phyloP scores from a whole-genome alignment of 306 rosid genomes.

The Hippophae tibetana region DNA sequence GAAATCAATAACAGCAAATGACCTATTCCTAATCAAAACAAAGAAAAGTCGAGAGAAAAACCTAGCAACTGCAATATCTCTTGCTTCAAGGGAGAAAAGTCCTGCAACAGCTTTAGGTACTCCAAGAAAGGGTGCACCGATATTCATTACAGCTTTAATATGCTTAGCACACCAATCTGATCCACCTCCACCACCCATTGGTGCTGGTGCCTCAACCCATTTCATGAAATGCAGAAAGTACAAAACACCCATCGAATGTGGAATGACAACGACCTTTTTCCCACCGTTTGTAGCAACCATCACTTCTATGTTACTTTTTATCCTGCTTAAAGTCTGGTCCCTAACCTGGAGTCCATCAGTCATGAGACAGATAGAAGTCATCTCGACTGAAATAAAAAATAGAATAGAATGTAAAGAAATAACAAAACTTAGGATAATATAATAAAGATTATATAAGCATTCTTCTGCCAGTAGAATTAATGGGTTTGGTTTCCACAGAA shows the following conservation, averaged over 20 bases:
- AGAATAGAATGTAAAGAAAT: too few species aligned
- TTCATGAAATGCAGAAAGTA: slow-evolving; percentile 81
- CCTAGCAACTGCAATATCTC: slow-evolving; percentile 45
- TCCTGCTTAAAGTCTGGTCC: slow-evolving; percentile 60
- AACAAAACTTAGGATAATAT: too few species aligned
- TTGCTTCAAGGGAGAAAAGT: slow-evolving; percentile 54
- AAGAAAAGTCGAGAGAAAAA: slow-evolving; percentile 27
- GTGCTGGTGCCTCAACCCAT: slow-evolving; percentile 75
- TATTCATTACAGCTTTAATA: slow-evolving; percentile 73
- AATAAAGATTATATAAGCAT: too few species aligned
- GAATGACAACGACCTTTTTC: slow-evolving; percentile 79
- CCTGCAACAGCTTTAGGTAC: slow-evolving; percentile 58
- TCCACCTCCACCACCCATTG: slow-evolving; percentile 74
- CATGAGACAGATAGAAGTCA: too few species aligned
- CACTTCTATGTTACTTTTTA: slow-evolving; percentile 79
- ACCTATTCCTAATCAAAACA: slow-evolving; percentile 11
- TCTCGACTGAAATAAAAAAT: too few species aligned
- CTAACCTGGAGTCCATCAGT: slow-evolving; percentile 45
- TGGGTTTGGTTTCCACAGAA: too few species aligned
- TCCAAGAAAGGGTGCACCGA: slow-evolving; percentile 65
- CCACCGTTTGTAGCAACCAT: slow-evolving; percentile 50
- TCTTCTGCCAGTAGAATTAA: too few species aligned
- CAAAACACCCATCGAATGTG: slow-evolving; percentile 67
- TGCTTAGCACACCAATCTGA: slow-evolving; percentile 67
- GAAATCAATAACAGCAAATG: background rate